Conservation (phyloP, 2,329 filamentous ascomycete species). For the Stemphylium vesicarium region DNA sequence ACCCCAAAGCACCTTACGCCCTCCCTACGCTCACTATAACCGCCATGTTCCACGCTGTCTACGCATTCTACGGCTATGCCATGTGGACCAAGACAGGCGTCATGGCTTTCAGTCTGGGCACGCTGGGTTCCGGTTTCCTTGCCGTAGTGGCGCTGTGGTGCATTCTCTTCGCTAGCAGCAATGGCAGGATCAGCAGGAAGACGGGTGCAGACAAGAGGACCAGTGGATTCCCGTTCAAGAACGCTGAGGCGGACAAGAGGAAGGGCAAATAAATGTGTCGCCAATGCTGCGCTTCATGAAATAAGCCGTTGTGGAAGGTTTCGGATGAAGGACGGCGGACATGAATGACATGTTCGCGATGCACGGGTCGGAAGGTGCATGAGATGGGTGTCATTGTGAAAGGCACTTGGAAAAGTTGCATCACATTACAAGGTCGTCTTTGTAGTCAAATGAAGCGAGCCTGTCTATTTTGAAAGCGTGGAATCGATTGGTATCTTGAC, state of each 20-base stretch:
- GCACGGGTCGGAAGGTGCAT: not conserved
- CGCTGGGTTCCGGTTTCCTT: slow-evolving; percentile 63
- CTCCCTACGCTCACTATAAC: slow-evolving; percentile 71
- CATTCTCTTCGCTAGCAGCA: slow-evolving; percentile 62
- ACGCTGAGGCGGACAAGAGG: slow-evolving; percentile 62
- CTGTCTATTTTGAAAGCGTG: slow-evolving; percentile 10
- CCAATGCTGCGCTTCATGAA: not conserved
- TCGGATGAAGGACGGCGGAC: not conserved
- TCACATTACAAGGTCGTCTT: not conserved
- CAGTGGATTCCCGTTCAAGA: slow-evolving; percentile 69
- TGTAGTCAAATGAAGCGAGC: not conserved
- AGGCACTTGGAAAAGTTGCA: not conserved
- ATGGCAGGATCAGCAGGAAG: slow-evolving; percentile 64
- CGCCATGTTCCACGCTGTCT: slow-evolving; percentile 67
- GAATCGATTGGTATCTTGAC: slow-evolving; percentile 27
- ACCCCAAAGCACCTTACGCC: slow-evolving; percentile 57
- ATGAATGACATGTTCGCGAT: not conserved
- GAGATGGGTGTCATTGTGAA: not conserved
- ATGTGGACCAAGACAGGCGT: slow-evolving; percentile 65
- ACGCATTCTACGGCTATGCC: slow-evolving; percentile 66
- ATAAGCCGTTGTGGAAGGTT: not conserved
- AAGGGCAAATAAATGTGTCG: slow-evolving; percentile 40
- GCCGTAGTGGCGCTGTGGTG: slow-evolving; percentile 71
- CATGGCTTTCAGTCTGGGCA: slow-evolving; percentile 66
- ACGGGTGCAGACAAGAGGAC: slow-evolving; percentile 72